Percentiles rank a stretch among this genome's conserved stretches.
These are phyloP conservation scores for Coniferiporia weirii DNA, from an alignment of 1,284 basidiomycete genomes.

Conservation along the genomic window DNA sequence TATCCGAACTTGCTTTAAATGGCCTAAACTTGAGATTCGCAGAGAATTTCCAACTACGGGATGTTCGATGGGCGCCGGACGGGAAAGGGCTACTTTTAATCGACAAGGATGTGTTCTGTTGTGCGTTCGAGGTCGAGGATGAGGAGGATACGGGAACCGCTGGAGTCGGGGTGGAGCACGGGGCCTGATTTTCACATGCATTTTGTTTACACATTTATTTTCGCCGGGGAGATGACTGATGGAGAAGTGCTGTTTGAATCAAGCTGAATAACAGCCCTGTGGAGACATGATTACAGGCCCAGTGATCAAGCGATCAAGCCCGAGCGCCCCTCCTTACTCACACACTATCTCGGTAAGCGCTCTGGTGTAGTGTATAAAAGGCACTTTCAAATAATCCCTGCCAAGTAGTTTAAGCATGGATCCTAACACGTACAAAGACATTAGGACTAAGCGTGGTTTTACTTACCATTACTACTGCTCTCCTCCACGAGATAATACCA, in stretches of 20 bases:
- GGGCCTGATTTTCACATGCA: not conserved
- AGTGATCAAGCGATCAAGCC: too few relatives aligned
- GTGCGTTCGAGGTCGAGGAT: conserved; percentile 75
- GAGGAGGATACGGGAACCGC: conserved; percentile 23
- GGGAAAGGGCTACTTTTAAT: conserved; percentile 71
- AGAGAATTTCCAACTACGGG: conserved; percentile 63
- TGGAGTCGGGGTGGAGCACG: not conserved
- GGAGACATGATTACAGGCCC: too few relatives aligned
- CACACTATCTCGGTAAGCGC: not conserved
- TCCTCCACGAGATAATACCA: conserved; percentile 3
- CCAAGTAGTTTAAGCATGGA: conserved; percentile 18
- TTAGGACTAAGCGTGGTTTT: conserved; percentile 19
- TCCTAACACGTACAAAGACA: conserved; percentile 15
- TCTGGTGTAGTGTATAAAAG: not conserved
- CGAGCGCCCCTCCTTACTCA: not conserved
- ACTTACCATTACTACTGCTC: conserved; percentile 21
- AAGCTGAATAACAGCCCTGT: too few relatives aligned
- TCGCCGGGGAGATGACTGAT: too few relatives aligned
- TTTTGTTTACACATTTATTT: not conserved
- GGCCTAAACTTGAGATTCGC: conserved; percentile 13
- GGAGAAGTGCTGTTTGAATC: too few relatives aligned
- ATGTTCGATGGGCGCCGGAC: conserved; percentile 76
- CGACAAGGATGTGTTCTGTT: conserved; percentile 74
- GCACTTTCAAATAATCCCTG: not conserved
- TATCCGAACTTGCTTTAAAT: not conserved